These are phyloP conservation scores for Gossypium ekmanianum DNA, from an alignment of 345 rosid genomes.

Conservation along the genomic window DNA sequence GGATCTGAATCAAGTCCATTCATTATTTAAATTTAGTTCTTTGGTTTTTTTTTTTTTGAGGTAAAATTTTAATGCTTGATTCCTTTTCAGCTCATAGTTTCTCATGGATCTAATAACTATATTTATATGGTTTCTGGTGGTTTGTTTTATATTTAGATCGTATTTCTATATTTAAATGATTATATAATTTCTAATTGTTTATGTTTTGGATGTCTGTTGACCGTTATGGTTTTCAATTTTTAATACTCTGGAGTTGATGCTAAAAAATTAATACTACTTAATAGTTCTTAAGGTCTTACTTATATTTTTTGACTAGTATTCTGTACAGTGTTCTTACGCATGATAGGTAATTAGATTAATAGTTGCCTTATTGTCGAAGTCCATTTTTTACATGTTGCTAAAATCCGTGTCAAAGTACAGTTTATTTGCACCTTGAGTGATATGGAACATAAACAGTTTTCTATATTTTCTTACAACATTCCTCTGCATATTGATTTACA, in stretches of 20 bases:
- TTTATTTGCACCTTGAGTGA: background rate
- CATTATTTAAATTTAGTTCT: no score
- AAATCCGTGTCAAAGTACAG: background rate
- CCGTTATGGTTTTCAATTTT: background rate
- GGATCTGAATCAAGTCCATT: constrained; percentile 6
- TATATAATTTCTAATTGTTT: background rate
- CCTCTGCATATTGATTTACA: background rate
- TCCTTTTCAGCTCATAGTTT: background rate
- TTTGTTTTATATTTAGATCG: background rate
- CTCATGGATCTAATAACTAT: background rate
- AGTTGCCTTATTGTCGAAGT: background rate
- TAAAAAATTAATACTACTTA: background rate
- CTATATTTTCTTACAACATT: background rate
- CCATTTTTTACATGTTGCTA: background rate
- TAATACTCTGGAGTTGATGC: background rate
- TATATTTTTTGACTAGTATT: background rate
- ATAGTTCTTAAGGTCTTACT: background rate
- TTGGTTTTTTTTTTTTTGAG: background rate
- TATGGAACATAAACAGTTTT: background rate
- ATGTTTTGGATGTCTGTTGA: background rate
- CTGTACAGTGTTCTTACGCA: background rate
- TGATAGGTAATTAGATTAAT: background rate
- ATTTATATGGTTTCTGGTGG: background rate
- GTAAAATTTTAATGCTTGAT: background rate
- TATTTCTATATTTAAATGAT: background rate